Conservation (phyloP, 176 grass and related monocot species). For the Lolium perenne region DNA sequence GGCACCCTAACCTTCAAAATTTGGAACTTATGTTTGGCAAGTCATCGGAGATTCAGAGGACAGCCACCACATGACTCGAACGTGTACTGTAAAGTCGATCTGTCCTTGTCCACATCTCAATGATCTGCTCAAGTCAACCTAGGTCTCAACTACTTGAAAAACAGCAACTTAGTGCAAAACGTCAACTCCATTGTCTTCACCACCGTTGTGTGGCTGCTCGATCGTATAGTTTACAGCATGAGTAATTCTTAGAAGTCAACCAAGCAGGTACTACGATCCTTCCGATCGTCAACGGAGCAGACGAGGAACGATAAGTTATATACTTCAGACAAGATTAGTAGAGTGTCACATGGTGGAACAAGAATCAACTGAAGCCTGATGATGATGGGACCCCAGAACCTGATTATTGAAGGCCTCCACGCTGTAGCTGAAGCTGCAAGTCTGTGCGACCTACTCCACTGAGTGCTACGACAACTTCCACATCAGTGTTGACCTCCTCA, state of each 20-base stretch:
- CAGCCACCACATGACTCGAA: constrained; percentile 3
- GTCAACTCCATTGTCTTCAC: neutral
- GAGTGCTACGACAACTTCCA: neutral
- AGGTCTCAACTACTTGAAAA: constrained; percentile 10
- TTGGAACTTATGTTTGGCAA: neutral
- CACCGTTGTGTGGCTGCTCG: neutral
- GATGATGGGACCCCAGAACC: neutral
- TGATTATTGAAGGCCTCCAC: neutral
- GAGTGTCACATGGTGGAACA: neutral
- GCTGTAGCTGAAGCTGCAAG: neutral
- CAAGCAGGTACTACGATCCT: neutral
- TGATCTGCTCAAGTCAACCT: constrained; percentile 44
- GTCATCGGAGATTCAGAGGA: neutral
- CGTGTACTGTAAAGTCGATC: constrained; percentile 7
- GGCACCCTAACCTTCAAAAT: too few species aligned
- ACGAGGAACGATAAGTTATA: neutral
- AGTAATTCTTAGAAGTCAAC: neutral
- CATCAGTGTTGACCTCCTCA: constrained; percentile 8
- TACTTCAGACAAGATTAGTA: neutral
- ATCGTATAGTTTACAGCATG: neutral
- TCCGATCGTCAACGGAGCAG: neutral
- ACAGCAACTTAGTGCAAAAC: neutral
- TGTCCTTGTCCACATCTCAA: neutral
- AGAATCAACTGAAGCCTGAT: neutral
- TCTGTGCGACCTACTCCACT: neutral